Evolutionary conservation across 306 rosid genomes (phyloP), one percentile per base, ranked within the genome.

Genomic region (Fagus crenata): DNA sequence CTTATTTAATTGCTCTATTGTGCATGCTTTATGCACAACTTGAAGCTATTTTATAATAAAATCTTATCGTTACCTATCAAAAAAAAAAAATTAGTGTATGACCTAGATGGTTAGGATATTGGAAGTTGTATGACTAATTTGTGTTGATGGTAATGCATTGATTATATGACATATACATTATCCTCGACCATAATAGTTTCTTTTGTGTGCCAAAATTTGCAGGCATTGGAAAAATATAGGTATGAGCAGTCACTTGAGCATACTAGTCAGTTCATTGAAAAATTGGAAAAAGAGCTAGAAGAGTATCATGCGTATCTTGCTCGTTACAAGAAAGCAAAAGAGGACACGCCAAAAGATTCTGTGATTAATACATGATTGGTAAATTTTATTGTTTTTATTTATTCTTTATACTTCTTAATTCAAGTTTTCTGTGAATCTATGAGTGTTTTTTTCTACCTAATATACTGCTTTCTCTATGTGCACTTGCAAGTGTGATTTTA

Each of bases 211-310:
- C 42, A 14, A 85, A 75, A 81, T 69, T 82, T 89, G 65, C 83
- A 90, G 97, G 96, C 97, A 68, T 79, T 93, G 86, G 93, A 88
- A 79, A 93, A 89, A 77, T 91, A 86, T 72, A 85, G 37, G 81
- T 91, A 83, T 40, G 86, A 81, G 78, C 96, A 91, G 76, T 91
- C 96, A 39, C 96, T 91, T 73, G 94, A 93, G 80, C 96, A 92
- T 81, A 87, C 97, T 58, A 90, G 98, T 72, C 91, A 90, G 80
- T 93, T 93, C 82, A 86, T 90, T 81, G 97, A 93, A 73, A 92
- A 78, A 83, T 81, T 92, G 89, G 96, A 91, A 89, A 85, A 90
- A 60, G 97, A 91, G 85, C 91, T 92, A 31, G 89, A 89, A 80
- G 91, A 92, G 71, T 90, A 87, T 80, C 90, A 75, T 40, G 81